Evolutionary conservation across 352 stramenopile genomes (phyloP).

Genomic region (Blastocystis sp.): DNA sequence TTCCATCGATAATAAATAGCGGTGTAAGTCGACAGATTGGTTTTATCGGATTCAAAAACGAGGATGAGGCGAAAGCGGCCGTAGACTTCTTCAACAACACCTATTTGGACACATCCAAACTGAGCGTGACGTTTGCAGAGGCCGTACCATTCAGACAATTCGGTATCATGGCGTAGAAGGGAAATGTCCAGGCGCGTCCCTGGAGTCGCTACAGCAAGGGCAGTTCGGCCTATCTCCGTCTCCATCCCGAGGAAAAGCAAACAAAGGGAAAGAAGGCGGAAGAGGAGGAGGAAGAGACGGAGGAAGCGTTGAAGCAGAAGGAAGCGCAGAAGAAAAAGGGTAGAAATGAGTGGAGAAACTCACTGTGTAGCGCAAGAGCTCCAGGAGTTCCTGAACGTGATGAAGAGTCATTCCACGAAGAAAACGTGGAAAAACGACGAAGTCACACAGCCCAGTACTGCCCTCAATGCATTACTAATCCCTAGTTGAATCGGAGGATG

Average conservation of each 20-base stretch:
- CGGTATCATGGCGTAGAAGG: slow-evolving; percentile 73
- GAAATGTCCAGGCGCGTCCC: slow-evolving; percentile 76
- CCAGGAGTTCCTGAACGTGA: slow-evolving; percentile 84
- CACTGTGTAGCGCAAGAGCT: slow-evolving; percentile 73
- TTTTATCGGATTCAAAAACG: slow-evolving; percentile 79
- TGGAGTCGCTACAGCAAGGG: slow-evolving; percentile 85
- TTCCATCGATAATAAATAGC: neutral
- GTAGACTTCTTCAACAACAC: slow-evolving; percentile 78
- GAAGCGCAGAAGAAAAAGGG: slow-evolving; percentile 74
- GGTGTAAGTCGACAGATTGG: slow-evolving; percentile 75
- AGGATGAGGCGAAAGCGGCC: slow-evolving; percentile 73
- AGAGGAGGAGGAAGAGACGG: slow-evolving; percentile 66
- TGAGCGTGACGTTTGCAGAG: slow-evolving; percentile 81
- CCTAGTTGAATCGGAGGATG: slow-evolving; percentile 14
- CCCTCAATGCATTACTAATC: neutral
- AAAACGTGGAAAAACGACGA: slow-evolving; percentile 87
- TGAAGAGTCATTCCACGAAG: slow-evolving; percentile 83
- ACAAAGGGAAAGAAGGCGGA: slow-evolving; percentile 71
- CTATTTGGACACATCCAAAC: slow-evolving; percentile 84
- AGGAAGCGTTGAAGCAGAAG: slow-evolving; percentile 70
- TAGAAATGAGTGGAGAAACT: slow-evolving; percentile 62
- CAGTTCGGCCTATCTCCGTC: slow-evolving; percentile 75
- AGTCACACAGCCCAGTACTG: slow-evolving; percentile 12
- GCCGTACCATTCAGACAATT: slow-evolving; percentile 72
- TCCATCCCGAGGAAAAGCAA: slow-evolving; percentile 74